Evolutionary conservation across 306 rosid species (phyloP).

Genomic region (Prunus mongolica): DNA sequence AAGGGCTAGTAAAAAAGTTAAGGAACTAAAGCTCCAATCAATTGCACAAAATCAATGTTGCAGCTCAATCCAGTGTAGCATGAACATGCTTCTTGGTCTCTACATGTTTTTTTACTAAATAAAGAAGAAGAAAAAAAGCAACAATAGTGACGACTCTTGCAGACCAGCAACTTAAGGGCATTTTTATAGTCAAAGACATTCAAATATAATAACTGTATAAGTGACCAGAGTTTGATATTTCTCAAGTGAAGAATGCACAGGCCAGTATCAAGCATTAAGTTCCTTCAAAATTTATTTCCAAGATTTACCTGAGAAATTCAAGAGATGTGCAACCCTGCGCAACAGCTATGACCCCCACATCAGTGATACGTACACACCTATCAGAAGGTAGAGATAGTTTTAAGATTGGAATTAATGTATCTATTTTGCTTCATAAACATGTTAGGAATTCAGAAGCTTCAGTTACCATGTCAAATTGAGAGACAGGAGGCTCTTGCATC

Average conservation of each 20-base stretch:
- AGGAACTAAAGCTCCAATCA: background rate
- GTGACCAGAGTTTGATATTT: background rate
- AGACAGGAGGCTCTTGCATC: slow-evolving; percentile 56
- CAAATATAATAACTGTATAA: background rate
- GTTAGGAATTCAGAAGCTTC: slow-evolving; percentile 17
- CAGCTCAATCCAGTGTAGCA: background rate
- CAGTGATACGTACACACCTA: slow-evolving; percentile 81
- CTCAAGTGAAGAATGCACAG: slow-evolving; percentile 3
- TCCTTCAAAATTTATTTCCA: slow-evolving; percentile 16
- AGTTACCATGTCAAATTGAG: slow-evolving; percentile 80
- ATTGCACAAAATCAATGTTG: background rate
- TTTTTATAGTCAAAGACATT: background rate
- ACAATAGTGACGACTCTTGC: background rate
- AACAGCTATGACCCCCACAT: slow-evolving; percentile 57
- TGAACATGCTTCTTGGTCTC: background rate
- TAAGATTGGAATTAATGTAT: background rate
- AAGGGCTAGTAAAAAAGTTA: background rate
- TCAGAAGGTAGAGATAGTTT: slow-evolving; percentile 6
- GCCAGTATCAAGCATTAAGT: slow-evolving; percentile 1
- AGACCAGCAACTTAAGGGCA: background rate
- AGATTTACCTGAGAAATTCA: slow-evolving; percentile 63
- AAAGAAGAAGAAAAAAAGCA: background rate
- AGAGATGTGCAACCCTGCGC: slow-evolving; percentile 60
- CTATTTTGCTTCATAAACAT: slow-evolving; percentile 8
- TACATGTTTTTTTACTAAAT: background rate